Base-by-base conservation (phyloP, 2,329 filamentous ascomycete species). In the Aspergillus hortae region DNA sequence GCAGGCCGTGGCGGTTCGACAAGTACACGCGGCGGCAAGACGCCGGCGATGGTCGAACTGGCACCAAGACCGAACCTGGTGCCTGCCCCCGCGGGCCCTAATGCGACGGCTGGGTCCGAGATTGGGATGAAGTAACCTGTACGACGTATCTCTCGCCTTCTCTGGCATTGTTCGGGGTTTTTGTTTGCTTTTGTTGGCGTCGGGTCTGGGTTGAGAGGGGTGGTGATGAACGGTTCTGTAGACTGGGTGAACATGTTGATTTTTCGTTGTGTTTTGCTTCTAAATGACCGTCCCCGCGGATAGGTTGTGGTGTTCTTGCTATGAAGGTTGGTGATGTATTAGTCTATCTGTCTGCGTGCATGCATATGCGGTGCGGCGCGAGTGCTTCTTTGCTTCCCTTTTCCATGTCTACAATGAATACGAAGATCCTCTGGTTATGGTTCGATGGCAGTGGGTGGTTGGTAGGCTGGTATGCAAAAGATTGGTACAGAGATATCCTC, bases 21-120 rank as follows among this genome's bases (percentile, higher is more conserved):
- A 23, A 62, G 61, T 48, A 54, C 51, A 43, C 65, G 66, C 15
- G 65, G 66, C 42, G 65, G 57, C 6, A 68, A 68, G 38, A 47
- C 61, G 1, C 56, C 62, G 38, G 54, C 61, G 7, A 65, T 68
- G 64, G 54, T 65, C 27, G 66, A 67, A 33, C 52, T 68, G 19
- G 64, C 63, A 6, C 62, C 67, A 6, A 56, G 56, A n/a, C 62
- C 66, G 1, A 65, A 56, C 46, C 35, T 65, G 14, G 57, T 57
- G 11, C 60, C 63, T 30, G 54, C 61, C 11, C 61, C 56, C 1
- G 30, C 56, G 1, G 62, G 52, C 3, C 55, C 63, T 10, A 66
- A 54, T 53, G 53, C 64, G 7, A 44, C 58, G 21, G 56, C 61
- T 47, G 60, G 62, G 4, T 58, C 65, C 9, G 65, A 69, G 44